Evolutionary conservation across 2,329 filamentous ascomycete genomes (phyloP).

Genomic region (Macroventuria anomochaeta): DNA sequence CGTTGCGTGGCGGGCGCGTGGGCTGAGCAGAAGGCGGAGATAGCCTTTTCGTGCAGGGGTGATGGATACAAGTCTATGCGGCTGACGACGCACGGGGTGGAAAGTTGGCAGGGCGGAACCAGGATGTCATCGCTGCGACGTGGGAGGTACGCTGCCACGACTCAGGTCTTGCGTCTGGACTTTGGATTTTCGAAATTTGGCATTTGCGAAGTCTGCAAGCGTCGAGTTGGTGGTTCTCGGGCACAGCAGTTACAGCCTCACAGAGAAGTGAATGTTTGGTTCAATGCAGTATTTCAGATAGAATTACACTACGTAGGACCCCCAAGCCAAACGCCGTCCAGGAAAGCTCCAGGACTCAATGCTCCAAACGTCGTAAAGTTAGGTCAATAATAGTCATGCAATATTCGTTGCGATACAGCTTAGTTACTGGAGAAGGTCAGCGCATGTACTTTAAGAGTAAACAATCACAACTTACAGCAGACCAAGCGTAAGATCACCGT

Average conservation of each 20-base stretch:
- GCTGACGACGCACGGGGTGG: slow-evolving; percentile 25
- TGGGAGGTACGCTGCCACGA: slow-evolving; percentile 8
- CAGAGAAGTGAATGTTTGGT: too few species aligned
- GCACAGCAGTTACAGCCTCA: neutral
- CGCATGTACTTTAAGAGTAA: neutral
- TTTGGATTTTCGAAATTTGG: neutral
- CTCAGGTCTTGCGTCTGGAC: neutral
- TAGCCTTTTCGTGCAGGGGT: slow-evolving; percentile 9
- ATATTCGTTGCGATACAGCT: slow-evolving; percentile 21
- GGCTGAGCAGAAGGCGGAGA: slow-evolving; percentile 8
- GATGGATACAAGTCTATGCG: slow-evolving; percentile 12
- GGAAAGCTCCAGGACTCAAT: slow-evolving; percentile 20
- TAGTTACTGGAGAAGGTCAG: slow-evolving; percentile 42
- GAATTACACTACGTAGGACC: slow-evolving; percentile 32
- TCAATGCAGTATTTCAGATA: neutral
- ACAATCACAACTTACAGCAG: slow-evolving; percentile 52
- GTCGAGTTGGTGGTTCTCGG: neutral
- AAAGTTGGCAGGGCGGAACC: slow-evolving; percentile 31
- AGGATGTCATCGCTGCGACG: slow-evolving; percentile 2
- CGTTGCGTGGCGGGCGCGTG: slow-evolving; percentile 15
- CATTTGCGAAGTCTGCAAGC: neutral
- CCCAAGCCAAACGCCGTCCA: slow-evolving; percentile 35
- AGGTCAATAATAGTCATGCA: slow-evolving; percentile 27
- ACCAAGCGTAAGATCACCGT: slow-evolving; percentile 67
- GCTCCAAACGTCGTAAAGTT: slow-evolving; percentile 23